A percentile compares a stretch with the other conserved stretches of the same genome.
These are phyloP conservation scores for Penicillium cataractarum DNA, from an alignment of 495 filamentous ascomycete genomes.

Conservation along the genomic window DNA sequence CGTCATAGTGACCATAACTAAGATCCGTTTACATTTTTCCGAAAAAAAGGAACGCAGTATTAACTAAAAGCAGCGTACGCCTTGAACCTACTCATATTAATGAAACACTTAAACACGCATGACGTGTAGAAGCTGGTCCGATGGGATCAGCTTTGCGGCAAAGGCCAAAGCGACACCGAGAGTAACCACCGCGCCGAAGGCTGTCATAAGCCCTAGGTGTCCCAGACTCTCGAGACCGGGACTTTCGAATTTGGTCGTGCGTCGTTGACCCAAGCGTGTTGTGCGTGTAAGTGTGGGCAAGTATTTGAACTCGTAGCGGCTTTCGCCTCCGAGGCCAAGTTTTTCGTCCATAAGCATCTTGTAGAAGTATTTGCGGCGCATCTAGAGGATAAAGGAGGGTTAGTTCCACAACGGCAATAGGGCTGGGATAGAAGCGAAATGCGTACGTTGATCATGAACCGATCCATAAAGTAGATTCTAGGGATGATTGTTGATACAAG, in stretches of 20 bases:
- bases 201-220: constrained; percentile 34
- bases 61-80: not conserved
- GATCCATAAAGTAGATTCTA: constrained; percentile 60
- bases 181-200: constrained; percentile 20
- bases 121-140: constrained; percentile 17
- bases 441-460: constrained; percentile 55
- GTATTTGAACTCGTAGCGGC: constrained; percentile 67
- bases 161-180: constrained; percentile 28
- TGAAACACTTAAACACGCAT: constrained; percentile 7
- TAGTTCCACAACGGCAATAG: too few relatives aligned
- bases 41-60: not conserved
- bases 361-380: constrained; percentile 58
- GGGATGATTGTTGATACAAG: constrained; percentile 56
- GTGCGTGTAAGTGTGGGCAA: constrained; percentile 53
- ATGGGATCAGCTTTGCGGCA: constrained; percentile 26
- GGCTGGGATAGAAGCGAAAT: not conserved
- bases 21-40: not conserved
- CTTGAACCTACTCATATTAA: not conserved
- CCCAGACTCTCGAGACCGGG: constrained; percentile 36
- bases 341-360: constrained; percentile 57
- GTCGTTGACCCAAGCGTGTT: constrained; percentile 37
- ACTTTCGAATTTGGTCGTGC: constrained; percentile 25
- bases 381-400: constrained; percentile 18
- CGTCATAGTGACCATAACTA: not conserved
- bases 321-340: constrained; percentile 59